A percentile compares a stretch with the other conserved stretches of the same genome.
phyloP scores from a whole-genome alignment of 768 basidiomycete species.

The Kwoniella sp. region DNA sequence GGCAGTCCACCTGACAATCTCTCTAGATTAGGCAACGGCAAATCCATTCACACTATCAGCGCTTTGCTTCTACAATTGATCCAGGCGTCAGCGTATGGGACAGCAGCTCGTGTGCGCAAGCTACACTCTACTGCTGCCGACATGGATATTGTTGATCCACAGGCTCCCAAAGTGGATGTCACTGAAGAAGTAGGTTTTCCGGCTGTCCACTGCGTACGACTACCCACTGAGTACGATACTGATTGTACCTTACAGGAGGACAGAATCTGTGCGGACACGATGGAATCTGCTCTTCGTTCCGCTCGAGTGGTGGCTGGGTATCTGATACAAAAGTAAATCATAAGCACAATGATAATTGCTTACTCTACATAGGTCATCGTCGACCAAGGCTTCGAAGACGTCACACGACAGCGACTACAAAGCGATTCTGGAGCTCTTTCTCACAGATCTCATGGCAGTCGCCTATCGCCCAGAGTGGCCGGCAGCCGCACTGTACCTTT shows the following conservation, averaged over 20 bases:
- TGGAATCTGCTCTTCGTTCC: constrained; percentile 66
- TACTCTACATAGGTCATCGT: constrained; percentile 52
- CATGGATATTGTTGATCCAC: constrained; percentile 55
- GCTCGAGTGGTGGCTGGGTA: constrained; percentile 79
- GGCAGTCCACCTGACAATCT: neutral
- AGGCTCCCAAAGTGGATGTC: constrained; percentile 61
- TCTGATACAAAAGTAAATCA: constrained; percentile 54
- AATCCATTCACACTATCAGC: constrained; percentile 86
- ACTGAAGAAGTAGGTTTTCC: constrained; percentile 53
- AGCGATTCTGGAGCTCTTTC: constrained; percentile 82
- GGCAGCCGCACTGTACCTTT: constrained; percentile 74
- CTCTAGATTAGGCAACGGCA: constrained; percentile 78
- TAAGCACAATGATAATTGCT: neutral
- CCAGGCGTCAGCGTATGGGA: constrained; percentile 86
- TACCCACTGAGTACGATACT: too few relatives aligned
- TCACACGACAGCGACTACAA: constrained; percentile 93
- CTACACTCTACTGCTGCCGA: constrained; percentile 50
- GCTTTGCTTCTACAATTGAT: constrained; percentile 92
- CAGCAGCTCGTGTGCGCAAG: constrained; percentile 52
- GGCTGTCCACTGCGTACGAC: too few relatives aligned
- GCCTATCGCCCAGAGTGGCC: constrained; percentile 98
- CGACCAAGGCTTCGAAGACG: constrained; percentile 73
- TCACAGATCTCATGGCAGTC: constrained; percentile 79
- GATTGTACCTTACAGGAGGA: constrained; percentile 20
- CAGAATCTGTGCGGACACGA: constrained; percentile 22